These are phyloP conservation scores for Nitzschia sp. DNA, from an alignment of 108 stramenopile genomes.

Conservation along the genomic window DNA sequence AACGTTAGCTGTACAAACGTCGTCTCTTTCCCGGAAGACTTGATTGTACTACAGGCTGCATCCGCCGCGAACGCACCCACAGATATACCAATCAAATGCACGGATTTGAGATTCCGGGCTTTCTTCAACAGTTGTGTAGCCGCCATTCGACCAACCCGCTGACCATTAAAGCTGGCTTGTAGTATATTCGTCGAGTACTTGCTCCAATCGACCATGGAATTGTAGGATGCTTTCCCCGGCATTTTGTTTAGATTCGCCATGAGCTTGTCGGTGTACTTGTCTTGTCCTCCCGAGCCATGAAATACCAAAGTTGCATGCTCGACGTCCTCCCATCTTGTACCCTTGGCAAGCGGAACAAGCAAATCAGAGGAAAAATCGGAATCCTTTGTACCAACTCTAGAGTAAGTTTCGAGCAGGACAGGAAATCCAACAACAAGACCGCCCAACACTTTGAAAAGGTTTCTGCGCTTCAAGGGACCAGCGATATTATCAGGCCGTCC, in stretches of 20 bases:
- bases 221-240: background rate
- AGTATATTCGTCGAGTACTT: conserved; percentile 26
- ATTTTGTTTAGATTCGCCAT: conserved; percentile 14
- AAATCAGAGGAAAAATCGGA: background rate
- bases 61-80: conserved; percentile 40
- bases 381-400: conserved; percentile 14
- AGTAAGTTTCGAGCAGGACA: conserved; percentile 24
- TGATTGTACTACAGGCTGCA: conserved; percentile 16
- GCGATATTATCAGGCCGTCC: background rate
- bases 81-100: conserved; percentile 41
- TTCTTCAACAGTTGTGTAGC: conserved; percentile 7
- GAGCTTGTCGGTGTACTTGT: conserved; percentile 37
- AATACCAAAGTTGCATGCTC: conserved; percentile 39
- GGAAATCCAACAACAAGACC: conserved; percentile 6
- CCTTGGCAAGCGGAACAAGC: background rate
- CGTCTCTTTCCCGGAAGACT: background rate
- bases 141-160: conserved; percentile 13
- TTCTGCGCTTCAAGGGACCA: background rate
- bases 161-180: conserved; percentile 36
- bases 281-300: conserved; percentile 44
- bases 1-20: conserved; percentile 35
- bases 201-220: conserved; percentile 39
- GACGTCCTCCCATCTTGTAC: conserved; percentile 9
- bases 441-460: background rate
- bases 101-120: background rate